Base-by-base conservation (phyloP, 106 monocot genomes). In the Iris macrosiphon region DNA sequence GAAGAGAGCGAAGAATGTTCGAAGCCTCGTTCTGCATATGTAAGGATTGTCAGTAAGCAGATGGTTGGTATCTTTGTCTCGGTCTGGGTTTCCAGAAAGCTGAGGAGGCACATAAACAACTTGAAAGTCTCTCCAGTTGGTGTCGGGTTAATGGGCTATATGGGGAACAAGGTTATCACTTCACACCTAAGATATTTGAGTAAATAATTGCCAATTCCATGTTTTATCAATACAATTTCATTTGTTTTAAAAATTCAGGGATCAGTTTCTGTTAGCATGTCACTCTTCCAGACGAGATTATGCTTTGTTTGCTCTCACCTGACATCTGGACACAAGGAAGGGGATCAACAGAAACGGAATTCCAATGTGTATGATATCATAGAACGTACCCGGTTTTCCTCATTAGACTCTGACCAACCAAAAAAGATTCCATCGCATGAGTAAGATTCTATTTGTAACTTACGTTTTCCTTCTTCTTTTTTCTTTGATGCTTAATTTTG, bases 61-160 rank as follows among this genome's bases (percentile, higher is more conserved):
- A 90, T 90, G 89, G 89, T 90, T 9, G 89, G 89, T 21, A 70
- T 90, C 57, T 85, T 78, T 42, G 62, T 90, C 28, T 81, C 89
- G 8, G 61, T 90, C 20, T 90, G 84, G 89, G 78, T 80, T 13
- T 71, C 68, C 44, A 55, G 72, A 59, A 65, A 43, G 49, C 39
- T 90, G 43, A 71, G 74, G 44, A 62, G 78, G 25, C 78, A 84
- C 48, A 50, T 90, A 24, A 75, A 78, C 45, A 77, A 85, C 58
- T 49, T 90, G 70, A 81, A 66, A 49, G 81, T 90, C 7, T 67
- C 62, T 53, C 74, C 74, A 21, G 72, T 90, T 55, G 84, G 89
- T 34, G 74, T 77, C 35, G 89, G 84, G n/a, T 62, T 90, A 7
- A 74, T 90, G 80, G 89, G 89, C 19, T 84, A 78, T 47, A 77